A percentile compares a stretch with the other conserved stretches of the same genome.
phyloP scores from a whole-genome alignment of 176 grass and related monocot genomes.

The Pharus latifolius region DNA sequence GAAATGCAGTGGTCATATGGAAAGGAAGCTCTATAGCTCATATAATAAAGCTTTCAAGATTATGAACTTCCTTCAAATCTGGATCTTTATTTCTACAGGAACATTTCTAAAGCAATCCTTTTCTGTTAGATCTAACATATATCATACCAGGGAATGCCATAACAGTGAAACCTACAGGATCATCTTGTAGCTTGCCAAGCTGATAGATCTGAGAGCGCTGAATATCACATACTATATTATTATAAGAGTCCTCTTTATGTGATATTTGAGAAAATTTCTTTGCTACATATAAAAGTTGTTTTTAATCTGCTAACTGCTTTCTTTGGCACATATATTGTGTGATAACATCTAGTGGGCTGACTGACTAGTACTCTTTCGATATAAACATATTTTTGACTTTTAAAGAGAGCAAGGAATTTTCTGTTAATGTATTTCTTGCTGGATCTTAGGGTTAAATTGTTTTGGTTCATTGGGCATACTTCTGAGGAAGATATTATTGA shows the following conservation, averaged over 20 bases:
- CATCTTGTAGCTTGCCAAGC: not conserved
- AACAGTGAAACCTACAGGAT: not conserved
- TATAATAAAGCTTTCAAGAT: not conserved
- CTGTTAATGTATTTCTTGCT: not conserved
- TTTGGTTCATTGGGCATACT: slow-evolving; percentile 1
- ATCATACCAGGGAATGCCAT: not conserved
- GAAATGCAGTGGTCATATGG: not conserved
- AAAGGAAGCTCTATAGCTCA: not conserved
- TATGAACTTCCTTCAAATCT: not conserved
- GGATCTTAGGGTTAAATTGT: not conserved
- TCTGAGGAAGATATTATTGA: not conserved
- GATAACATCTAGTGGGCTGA: not conserved
- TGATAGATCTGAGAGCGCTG: not conserved
- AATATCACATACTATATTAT: not conserved
- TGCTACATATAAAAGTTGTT: no score
- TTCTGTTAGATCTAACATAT: not conserved
- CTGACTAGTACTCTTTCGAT: not conserved
- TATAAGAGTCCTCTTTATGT: not conserved
- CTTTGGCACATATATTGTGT: not conserved
- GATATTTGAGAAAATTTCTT: no score
- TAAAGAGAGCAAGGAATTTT: not conserved
- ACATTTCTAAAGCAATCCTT: not conserved
- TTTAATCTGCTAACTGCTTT: not conserved
- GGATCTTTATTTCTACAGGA: not conserved
- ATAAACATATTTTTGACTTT: not conserved